Conservation (phyloP, 495 filamentous ascomycete genomes). For the Ramalina intermedia region DNA sequence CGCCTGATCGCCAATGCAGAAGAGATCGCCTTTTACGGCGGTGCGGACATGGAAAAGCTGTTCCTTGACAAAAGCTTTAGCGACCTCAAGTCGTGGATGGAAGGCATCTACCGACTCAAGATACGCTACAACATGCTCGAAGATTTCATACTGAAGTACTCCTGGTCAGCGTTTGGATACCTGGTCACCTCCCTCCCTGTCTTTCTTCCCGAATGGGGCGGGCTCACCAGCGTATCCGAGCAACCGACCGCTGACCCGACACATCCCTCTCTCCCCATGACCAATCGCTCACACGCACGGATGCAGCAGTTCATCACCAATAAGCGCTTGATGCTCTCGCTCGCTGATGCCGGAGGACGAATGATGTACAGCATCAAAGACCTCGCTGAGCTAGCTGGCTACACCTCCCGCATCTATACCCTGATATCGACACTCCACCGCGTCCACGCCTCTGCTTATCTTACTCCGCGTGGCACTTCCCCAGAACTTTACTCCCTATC, state of each 20-base stretch:
- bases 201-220: constrained; percentile 91
- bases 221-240: constrained; percentile 58
- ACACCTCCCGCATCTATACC: constrained; percentile 91
- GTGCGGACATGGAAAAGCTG: constrained; percentile 79
- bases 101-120: constrained; percentile 87
- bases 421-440: constrained; percentile 89
- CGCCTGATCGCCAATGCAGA: constrained; percentile 93
- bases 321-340: constrained; percentile 93
- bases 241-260: constrained; percentile 26
- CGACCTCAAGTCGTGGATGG: constrained; percentile 87
- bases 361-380: constrained; percentile 99
- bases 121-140: constrained; percentile 98
- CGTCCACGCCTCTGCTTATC: constrained; percentile 81
- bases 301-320: constrained; percentile 99
- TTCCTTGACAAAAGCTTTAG: constrained; percentile 84
- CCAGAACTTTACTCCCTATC: constrained; percentile 76
- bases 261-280: constrained; percentile 15
- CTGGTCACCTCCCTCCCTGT: constrained; percentile 82
- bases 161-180: constrained; percentile 96
- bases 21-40: constrained; percentile 97
- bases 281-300: constrained; percentile 57
- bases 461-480: constrained; percentile 45
- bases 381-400: constrained; percentile 86
- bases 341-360: constrained; percentile 88
- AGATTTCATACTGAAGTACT: constrained; percentile 95